A percentile compares a stretch with the other conserved stretches of the same genome.
Evolutionary conservation across 78 protist genomes (phyloP).

Genomic region (Dictyostelium discoideum): DNA sequence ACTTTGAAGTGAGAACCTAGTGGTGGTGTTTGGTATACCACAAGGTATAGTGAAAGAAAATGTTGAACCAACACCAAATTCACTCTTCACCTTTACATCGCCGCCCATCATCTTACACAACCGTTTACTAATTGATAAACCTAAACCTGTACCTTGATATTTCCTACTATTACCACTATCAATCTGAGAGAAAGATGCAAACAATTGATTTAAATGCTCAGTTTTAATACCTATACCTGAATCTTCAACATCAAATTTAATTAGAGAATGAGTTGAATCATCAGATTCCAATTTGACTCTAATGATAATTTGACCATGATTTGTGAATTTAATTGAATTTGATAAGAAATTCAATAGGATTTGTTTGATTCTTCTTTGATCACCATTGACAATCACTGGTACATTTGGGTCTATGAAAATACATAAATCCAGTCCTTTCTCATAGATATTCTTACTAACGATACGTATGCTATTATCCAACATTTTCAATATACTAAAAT

Average conservation of each 20-base stretch:
- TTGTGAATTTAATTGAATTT: slow-evolving; percentile 67
- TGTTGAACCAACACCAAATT: slow-evolving; percentile 50
- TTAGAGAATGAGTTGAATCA: neutral
- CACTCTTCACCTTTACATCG: slow-evolving; percentile 21
- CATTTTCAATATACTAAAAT: slow-evolving; percentile 67
- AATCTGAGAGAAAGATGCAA: slow-evolving; percentile 53
- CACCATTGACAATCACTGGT: slow-evolving; percentile 39
- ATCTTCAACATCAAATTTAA: slow-evolving; percentile 72
- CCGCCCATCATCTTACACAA: slow-evolving; percentile 80
- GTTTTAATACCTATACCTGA: slow-evolving; percentile 74
- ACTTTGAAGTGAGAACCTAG: neutral
- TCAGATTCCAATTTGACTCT: neutral
- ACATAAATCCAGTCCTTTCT: slow-evolving; percentile 35
- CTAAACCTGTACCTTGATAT: slow-evolving; percentile 76
- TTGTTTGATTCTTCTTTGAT: slow-evolving; percentile 36
- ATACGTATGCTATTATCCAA: slow-evolving; percentile 40
- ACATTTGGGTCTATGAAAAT: slow-evolving; percentile 48
- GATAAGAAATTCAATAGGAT: slow-evolving; percentile 54
- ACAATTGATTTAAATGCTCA: slow-evolving; percentile 19
- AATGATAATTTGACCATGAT: slow-evolving; percentile 55
- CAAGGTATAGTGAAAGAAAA: slow-evolving; percentile 17
- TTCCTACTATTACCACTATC: slow-evolving; percentile 19
- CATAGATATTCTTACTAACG: slow-evolving; percentile 8
- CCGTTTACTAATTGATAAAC: slow-evolving; percentile 45
- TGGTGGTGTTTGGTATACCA: neutral